Percentiles rank a stretch among this genome's conserved stretches.
Evolutionary conservation across 2,329 filamentous ascomycete species (phyloP).

Genomic region (Alternaria sp.): DNA sequence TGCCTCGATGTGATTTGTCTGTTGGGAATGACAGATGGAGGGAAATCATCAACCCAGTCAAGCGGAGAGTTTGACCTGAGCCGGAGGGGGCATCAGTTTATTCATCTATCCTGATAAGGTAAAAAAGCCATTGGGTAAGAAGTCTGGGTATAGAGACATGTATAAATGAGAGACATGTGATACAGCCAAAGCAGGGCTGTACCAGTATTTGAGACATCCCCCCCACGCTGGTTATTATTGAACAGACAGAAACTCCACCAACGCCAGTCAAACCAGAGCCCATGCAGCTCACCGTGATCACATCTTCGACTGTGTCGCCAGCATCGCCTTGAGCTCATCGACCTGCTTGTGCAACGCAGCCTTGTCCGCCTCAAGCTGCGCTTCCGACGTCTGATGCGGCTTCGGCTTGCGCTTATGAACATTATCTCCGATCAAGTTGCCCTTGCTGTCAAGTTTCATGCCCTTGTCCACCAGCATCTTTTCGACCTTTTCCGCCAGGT

Average conservation of each 20-base stretch:
- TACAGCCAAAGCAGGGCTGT: not conserved
- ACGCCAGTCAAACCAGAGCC: not conserved
- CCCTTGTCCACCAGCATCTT: slow-evolving; percentile 40
- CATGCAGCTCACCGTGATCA: not conserved
- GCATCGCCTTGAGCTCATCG: slow-evolving; percentile 3
- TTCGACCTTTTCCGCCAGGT: slow-evolving; percentile 46
- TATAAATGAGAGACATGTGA: not conserved
- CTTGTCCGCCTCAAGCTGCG: slow-evolving; percentile 7
- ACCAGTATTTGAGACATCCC: not conserved
- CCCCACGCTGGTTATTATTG: not conserved
- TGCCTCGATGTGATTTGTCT: not conserved
- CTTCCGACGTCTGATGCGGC: slow-evolving; percentile 1
- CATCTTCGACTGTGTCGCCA: not conserved
- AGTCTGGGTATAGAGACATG: not conserved
- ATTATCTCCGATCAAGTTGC: slow-evolving; percentile 15
- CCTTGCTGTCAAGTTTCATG: slow-evolving; percentile 24
- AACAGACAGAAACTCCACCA: not conserved
- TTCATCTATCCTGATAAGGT: not conserved
- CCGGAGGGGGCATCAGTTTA: not conserved
- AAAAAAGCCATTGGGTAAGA: not conserved
- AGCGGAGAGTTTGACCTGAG: not conserved
- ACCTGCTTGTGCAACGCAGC: slow-evolving; percentile 1
- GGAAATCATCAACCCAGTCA: not conserved
- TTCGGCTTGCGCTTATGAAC: slow-evolving; percentile 5
- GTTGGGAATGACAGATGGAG: not conserved